Evolutionary conservation across 1,284 basidiomycete genomes (phyloP), one percentile per base, ranked within the genome.

Genomic region (Malassezia obtusa): DNA sequence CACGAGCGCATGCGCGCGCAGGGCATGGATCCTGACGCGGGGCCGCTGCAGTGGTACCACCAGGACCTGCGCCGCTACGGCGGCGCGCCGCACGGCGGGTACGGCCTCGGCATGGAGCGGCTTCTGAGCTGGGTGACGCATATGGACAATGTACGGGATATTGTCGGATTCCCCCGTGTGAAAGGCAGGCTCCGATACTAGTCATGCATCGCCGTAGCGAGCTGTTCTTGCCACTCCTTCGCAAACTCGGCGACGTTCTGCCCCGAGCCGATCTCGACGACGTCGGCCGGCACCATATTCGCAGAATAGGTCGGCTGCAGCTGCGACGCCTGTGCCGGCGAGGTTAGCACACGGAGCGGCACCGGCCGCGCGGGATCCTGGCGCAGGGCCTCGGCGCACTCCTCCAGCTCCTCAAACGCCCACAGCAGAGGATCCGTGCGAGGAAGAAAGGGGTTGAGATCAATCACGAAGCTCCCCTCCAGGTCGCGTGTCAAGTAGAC

Each of bases 281-380:
- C 85, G 67, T 96, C 91, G 35, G 87, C 79, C 2, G 91, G 92
- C 15, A 92, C 79, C 86, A 92, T 92, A 70, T 94, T 95, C 65
- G 87, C 84, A 60, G 86, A 84, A 67, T 89, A 80, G 1, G 80
- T 78, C 7, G 61, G 60, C 30, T 45, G 32, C n/a, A 59, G 32
- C 28, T 58, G 57, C 14, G 49, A 37, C n/a, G 60, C 50, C 30
- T 62, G 58, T 1, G 60, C 51, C 21, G 50, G 43, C 2, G 49
- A 50, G 11, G 55, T 50, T 12, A 70, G 22, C 4, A 62, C 19
- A 11, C 63, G 59, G 21, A 65, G 46, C 1, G 51, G 47, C 11
- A 46, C 25, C 21, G n/a, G 28, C 6, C 19, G 0, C 83, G 84
- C 5, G 75, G 63, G 60, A n/a, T 24, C n/a, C 22, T n/a, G 10